These are phyloP conservation scores for Sistotremastrum suecicum DNA, from an alignment of 768 basidiomycete genomes.

Conservation along the genomic window DNA sequence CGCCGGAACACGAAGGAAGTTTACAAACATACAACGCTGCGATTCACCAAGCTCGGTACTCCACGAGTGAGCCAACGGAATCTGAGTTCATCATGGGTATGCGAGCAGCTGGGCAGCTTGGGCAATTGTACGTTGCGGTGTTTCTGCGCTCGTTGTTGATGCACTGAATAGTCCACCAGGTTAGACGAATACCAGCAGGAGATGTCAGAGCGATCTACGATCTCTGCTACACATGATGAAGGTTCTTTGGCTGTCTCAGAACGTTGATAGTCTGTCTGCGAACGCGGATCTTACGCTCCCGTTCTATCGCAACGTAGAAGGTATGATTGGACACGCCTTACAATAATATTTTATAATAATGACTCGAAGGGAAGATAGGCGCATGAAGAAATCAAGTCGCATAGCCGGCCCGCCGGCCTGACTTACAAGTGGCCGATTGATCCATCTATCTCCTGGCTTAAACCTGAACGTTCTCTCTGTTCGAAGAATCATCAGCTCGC, in stretches of 20 bases:
- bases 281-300: too few species aligned
- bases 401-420: too few species aligned
- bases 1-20: slow-evolving; percentile 43
- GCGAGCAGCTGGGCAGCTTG: slow-evolving; percentile 45
- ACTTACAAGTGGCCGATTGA: neutral
- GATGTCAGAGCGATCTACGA: slow-evolving; percentile 44
- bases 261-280: too few species aligned
- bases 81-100: slow-evolving; percentile 54
- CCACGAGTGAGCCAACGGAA: slow-evolving; percentile 45
- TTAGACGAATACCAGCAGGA: slow-evolving; percentile 51
- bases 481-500: neutral
- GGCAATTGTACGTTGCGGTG: slow-evolving; percentile 35
- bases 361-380: too few species aligned
- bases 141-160: neutral
- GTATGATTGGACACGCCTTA: too few species aligned
- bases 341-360: too few species aligned
- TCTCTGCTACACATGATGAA: too few species aligned
- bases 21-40: slow-evolving; percentile 49
- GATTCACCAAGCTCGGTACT: slow-evolving; percentile 56
- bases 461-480: slow-evolving; percentile 4
- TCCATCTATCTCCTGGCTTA: neutral
- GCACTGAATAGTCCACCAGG: slow-evolving; percentile 18
- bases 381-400: too few species aligned
- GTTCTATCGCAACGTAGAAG: too few species aligned
- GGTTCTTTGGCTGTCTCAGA: too few species aligned